Base-by-base conservation (phyloP, 2,329 filamentous ascomycete genomes). In the Colletotrichum melonis region DNA sequence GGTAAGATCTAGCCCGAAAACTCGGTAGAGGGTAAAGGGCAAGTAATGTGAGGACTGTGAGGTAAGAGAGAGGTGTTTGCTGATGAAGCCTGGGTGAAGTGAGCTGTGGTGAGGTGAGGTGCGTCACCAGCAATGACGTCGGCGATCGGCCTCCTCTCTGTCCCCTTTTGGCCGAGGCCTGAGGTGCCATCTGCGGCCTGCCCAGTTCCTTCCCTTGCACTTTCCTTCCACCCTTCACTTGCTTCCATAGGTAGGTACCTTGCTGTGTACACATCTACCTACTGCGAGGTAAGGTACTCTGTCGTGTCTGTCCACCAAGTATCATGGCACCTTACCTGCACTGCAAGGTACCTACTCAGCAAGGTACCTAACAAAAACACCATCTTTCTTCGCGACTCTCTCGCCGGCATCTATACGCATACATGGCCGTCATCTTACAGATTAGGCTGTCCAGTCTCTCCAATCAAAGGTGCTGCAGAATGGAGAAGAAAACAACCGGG, bases 111-210 rank as follows among this genome's bases (percentile, higher is more conserved):
- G 38, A 7, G 16, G 38, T 14, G 16, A 46, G 42, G 65, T 56
- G 57, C 57, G 14, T 49, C 30, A 26, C 35, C 6, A 7, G 59
- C 42, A 42, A 73, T 73, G 71, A 73, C 71, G 71, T 73, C 71
- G 54, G 56, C 22, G 54, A 60, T 69, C 67, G 60, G 55, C 71
- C 63, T 19, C 22, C 30, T 14, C 19, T 14, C 22, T 63, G 16
- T 67, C 46, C 49, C 6, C 30, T 52, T 59, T 35, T 38, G 49
- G 67, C 60, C 38, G n/a, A 38, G 24, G 24, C 24, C 24, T 26
- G 24, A 26, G 24, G 24, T 26, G 24, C 24, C 16, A 8, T 24
- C 58, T 42, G n/a, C 57, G n/a, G 7, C 55, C 28, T 22, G 12
- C 14, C 30, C n/a, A 24, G 58, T 58, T 35, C 56, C 32, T 35